A percentile compares a stretch with the other conserved stretches of the same genome.
phyloP scores from a whole-genome alignment of 73 alveolate genomes.

The Urostyla sp. region DNA sequence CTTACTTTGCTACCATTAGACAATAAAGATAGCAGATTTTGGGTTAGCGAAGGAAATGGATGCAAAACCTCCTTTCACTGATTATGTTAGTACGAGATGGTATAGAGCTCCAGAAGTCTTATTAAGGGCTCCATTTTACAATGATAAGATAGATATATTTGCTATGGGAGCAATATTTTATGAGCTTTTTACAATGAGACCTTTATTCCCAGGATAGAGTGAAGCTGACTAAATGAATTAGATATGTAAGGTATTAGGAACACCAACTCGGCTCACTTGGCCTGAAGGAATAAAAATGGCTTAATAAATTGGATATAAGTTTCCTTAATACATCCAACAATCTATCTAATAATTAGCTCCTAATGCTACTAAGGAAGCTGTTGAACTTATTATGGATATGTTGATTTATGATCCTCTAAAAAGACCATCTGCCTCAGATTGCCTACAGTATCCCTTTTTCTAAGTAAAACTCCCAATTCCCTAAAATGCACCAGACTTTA shows the following conservation, averaged over 20 bases:
- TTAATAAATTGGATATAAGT: conserved; percentile 80
- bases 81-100: conserved; percentile 85
- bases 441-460: conserved; percentile 80
- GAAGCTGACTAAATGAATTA: conserved; percentile 67
- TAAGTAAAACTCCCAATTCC: conserved; percentile 64
- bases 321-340: conserved; percentile 81
- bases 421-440: conserved; percentile 95
- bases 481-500: conserved; percentile 44
- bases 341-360: conserved; percentile 73
- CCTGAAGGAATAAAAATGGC: conserved; percentile 89
- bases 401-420: conserved; percentile 96
- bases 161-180: conserved; percentile 99
- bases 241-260: conserved; percentile 86
- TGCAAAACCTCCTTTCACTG: conserved; percentile 96
- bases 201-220: conserved; percentile 94
- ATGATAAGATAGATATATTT: conserved; percentile 95
- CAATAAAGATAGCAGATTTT: conserved; percentile 97
- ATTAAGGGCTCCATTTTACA: conserved; percentile 90
- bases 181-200: conserved; percentile 92
- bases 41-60: conserved; percentile 97
- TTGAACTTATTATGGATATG: conserved; percentile 88
- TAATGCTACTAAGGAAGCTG: conserved; percentile 94
- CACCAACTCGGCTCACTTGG: conserved; percentile 89
- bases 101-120: conserved; percentile 97
- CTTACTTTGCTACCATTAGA: conserved; percentile 81